phyloP scores from a whole-genome alignment of 2,329 filamentous ascomycete genomes.

The Aspergillus latus region DNA sequence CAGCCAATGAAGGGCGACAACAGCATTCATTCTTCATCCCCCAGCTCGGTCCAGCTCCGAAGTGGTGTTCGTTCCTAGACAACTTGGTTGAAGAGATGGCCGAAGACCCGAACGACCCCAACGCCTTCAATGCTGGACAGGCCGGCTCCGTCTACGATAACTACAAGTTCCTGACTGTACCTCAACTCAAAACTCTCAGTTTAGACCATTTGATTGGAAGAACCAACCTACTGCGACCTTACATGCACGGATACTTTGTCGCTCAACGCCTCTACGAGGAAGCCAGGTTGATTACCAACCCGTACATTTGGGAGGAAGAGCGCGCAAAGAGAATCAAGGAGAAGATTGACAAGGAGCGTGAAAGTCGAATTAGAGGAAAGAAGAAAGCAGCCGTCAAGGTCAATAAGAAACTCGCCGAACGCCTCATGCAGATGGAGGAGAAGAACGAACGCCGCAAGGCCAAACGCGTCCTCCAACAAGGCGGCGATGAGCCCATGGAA shows the following conservation, averaged over 20 bases:
- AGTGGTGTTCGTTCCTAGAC: slow-evolving; percentile 95
- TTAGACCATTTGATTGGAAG: slow-evolving; percentile 87
- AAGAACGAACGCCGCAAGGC: slow-evolving; percentile 50
- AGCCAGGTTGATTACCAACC: slow-evolving; percentile 86
- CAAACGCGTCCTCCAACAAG: slow-evolving; percentile 52
- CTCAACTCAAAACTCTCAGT: slow-evolving; percentile 81
- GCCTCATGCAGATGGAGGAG: slow-evolving; percentile 60
- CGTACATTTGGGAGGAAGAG: slow-evolving; percentile 91
- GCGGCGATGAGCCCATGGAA: slow-evolving; percentile 52
- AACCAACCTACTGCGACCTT: slow-evolving; percentile 84
- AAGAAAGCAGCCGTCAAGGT: slow-evolving; percentile 91
- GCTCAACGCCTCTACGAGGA: slow-evolving; percentile 94
- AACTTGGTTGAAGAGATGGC: slow-evolving; percentile 99
- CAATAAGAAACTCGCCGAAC: slow-evolving; percentile 69
- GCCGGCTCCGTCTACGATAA: slow-evolving; percentile 89
- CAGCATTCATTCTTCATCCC: slow-evolving; percentile 96
- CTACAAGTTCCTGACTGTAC: slow-evolving; percentile 93
- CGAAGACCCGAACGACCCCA: slow-evolving; percentile 68
- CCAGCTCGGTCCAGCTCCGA: slow-evolving; percentile 86
- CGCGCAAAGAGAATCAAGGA: slow-evolving; percentile 86
- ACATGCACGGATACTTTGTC: slow-evolving; percentile 99
- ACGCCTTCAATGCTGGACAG: slow-evolving; percentile 47
- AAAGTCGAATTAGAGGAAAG: slow-evolving; percentile 86
- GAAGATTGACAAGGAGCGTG: slow-evolving; percentile 96
- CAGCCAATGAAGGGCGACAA: slow-evolving; percentile 92